phyloP scores from a whole-genome alignment of 495 filamentous ascomycete genomes.

The Hypoxylon subgilvum region DNA sequence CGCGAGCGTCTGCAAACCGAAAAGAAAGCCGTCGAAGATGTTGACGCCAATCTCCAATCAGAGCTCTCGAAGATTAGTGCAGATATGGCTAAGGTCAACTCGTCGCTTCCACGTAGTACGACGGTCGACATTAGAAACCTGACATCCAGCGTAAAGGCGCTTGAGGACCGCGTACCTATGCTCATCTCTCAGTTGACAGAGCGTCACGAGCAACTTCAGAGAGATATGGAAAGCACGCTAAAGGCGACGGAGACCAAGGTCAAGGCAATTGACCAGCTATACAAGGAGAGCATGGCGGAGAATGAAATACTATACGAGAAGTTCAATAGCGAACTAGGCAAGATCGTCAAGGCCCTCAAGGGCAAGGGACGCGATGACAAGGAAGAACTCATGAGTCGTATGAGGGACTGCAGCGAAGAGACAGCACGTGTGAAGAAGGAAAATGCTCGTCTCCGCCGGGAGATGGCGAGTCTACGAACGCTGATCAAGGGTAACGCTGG shows the following conservation, averaged over 20 bases:
- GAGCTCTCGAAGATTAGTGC: slow-evolving; percentile 84
- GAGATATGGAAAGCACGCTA: slow-evolving; percentile 72
- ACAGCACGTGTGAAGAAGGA: slow-evolving; percentile 76
- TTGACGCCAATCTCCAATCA: slow-evolving; percentile 69
- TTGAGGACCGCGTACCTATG: slow-evolving; percentile 69
- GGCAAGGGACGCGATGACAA: slow-evolving; percentile 72
- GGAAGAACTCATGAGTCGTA: slow-evolving; percentile 69
- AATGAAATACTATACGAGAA: slow-evolving; percentile 93
- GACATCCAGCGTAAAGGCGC: slow-evolving; percentile 60
- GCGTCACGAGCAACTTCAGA: slow-evolving; percentile 65
- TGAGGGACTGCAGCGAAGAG: slow-evolving; percentile 73
- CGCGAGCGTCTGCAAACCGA: slow-evolving; percentile 86
- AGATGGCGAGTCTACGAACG: slow-evolving; percentile 57
- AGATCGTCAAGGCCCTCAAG: slow-evolving; percentile 76
- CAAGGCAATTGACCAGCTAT: slow-evolving; percentile 84
- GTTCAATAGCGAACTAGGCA: slow-evolving; percentile 88
- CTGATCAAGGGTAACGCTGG: slow-evolving; percentile 50
- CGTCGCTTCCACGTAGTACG: slow-evolving; percentile 46
- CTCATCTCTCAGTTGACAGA: slow-evolving; percentile 65
- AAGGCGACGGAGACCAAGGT: slow-evolving; percentile 76
- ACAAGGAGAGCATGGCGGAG: slow-evolving; percentile 86
- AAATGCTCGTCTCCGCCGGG: slow-evolving; percentile 64
- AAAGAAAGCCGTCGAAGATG: slow-evolving; percentile 71
- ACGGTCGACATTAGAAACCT: slow-evolving; percentile 56
- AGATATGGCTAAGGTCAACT: slow-evolving; percentile 73